Evolutionary conservation across 2,329 filamentous ascomycete species (phyloP), one percentile per base, ranked within the genome.

Genomic region (Colletotrichum melonis): DNA sequence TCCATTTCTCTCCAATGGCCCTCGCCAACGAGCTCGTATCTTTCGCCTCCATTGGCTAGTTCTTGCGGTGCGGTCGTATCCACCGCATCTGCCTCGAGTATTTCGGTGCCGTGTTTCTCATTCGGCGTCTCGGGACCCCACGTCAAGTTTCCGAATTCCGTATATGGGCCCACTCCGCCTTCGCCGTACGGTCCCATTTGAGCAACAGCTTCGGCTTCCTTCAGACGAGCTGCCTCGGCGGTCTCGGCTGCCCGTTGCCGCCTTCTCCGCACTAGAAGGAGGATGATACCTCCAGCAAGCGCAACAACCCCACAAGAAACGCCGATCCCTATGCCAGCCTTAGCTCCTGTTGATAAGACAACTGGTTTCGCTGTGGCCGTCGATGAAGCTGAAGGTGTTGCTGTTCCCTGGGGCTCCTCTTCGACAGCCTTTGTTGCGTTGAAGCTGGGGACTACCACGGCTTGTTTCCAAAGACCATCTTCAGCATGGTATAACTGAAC

Each of bases 311-410:
- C 87, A 0, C 88, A 78, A 1, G 86, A 84, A 5, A 88, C 84
- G n/a, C 88, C 89, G 1, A 88, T 82, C 5, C 86, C 89, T 9
- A 92, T 87, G 4, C 90, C 90, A 0, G 87, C 88, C 77, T 87
- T 89, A 3, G 88, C 88, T 1, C 86, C 88, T 1, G 83, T 78
- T 1, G 86, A 86, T 7, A 90, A 78, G 2, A 57, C 32, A 6
- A 52, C 78, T 78, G 5, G 14, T 77, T 80, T 63, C 78, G 22
- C 80, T 79, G 63, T 83, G 77, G 26, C 82, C 81, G 1, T 78
- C 79, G 73, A 82, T 83, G 75, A 80, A 59, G 26, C 42, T 5
- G 52, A 19, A 3, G 72, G 19, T 52, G 46, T 63, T 55, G 59
- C 26, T 26, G 71, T 49, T 22, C 28, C 52, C 42, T 16, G 63